Evolutionary conservation across 192 early-diverging fungal species (phyloP), one percentile per base, ranked within the genome.

Genomic region (Coemansia sp.): DNA sequence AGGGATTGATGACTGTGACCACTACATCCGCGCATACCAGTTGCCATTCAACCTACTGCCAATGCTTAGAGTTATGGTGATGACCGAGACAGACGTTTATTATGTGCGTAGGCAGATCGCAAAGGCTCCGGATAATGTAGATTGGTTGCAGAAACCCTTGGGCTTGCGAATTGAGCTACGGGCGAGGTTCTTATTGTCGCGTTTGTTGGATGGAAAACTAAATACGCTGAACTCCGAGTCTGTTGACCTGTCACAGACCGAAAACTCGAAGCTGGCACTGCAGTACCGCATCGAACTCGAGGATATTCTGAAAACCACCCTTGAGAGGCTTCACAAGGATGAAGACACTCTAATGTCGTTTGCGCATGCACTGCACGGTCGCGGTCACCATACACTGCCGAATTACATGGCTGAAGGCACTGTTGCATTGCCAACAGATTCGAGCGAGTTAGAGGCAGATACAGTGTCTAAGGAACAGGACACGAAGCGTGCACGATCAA

Each of bases 51-150:
- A 64, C 10, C 56, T 89, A n/a, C 30, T 78, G 49, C 71, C 78
- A n/a, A 64, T 84, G 50, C 81, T 90, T 72, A 81, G 88, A 2
- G 85, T 90, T 0, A 70, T 89, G 76, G 83, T 80, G n/a, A 90
- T 90, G 89, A 89, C 83, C 48, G 65, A 66, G 10, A 58, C 58
- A 1, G 88, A 89, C 44, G 64, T 81, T 1, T 27, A 60, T 16
- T 71, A 60, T 47, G 32, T 71, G 4, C 51, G 65, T 27, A 25
- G 59, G 19, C 58, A 56, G 8, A n/a, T 58, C 5, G 56, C 44
- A 18, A 9, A 54, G 21, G 4, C 58, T 27, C 22, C 68, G 85
- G 38, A 21, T 19, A 24, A 9, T 38, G 51, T 23, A 6, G 67
- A 71, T 14, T 60, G 58, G 58, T 5, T 30, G 18, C 21, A 4